Evolutionary conservation across 345 rosid genomes (phyloP).

Genomic region (Citrus glauca): DNA sequence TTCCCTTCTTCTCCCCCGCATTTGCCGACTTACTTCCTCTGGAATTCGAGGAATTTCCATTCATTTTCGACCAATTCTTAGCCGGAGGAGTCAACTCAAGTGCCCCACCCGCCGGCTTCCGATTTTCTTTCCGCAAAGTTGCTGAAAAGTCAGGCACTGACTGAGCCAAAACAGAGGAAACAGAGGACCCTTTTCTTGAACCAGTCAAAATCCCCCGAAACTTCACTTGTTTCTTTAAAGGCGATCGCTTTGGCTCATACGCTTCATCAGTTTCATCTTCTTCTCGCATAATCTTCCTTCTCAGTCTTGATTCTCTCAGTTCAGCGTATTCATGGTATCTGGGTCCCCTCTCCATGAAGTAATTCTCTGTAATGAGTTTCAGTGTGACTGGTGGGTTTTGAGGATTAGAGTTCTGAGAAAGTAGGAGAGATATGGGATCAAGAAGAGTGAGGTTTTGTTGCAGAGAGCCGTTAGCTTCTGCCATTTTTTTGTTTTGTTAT

Average conservation of each 20-base stretch:
- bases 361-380: conserved; percentile 43
- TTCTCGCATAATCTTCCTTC: conserved; percentile 29
- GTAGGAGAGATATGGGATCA: conserved; percentile 62
- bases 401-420: conserved; percentile 49
- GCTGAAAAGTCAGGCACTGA: conserved; percentile 83
- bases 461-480: conserved; percentile 30
- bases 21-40: conserved; percentile 74
- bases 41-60: conserved; percentile 36
- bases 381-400: conserved; percentile 42
- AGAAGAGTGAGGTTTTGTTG: conserved; percentile 27
- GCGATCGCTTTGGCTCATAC: conserved; percentile 32
- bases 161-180: conserved; percentile 49
- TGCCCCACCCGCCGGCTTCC: conserved; percentile 40
- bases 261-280: conserved; percentile 35
- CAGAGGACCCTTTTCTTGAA: conserved; percentile 30
- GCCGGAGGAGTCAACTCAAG: conserved; percentile 52
- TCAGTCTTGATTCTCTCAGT: conserved; percentile 63
- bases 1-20: conserved; percentile 57
- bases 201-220: conserved; percentile 34
- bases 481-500: conserved; percentile 37
- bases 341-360: conserved; percentile 75
- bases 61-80: conserved; percentile 35
- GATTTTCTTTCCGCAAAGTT: conserved; percentile 66
- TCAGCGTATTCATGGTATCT: conserved; percentile 67
- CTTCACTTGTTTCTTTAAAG: conserved; percentile 61